Evolutionary conservation across 169 alveolate genomes (phyloP).

Genomic region (Babesia caballi): DNA sequence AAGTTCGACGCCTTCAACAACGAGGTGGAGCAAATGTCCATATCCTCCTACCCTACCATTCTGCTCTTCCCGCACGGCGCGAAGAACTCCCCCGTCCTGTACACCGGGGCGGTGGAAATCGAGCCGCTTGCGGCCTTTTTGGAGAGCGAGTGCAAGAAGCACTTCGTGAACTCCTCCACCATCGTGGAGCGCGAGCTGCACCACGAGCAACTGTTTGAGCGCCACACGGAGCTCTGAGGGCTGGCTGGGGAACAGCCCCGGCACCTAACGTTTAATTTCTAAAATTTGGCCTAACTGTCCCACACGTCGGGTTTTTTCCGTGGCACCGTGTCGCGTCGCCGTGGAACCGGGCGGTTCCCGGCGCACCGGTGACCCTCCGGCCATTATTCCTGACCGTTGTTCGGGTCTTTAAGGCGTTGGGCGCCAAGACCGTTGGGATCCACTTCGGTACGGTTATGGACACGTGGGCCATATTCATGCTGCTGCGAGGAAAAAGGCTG

Average conservation of each 20-base stretch:
- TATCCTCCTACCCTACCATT: slow-evolving; percentile 40
- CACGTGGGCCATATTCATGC: too few relatives aligned
- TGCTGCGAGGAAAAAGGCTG: too few relatives aligned
- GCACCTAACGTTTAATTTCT: too few relatives aligned
- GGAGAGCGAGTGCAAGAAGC: slow-evolving; percentile 37
- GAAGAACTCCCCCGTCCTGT: slow-evolving; percentile 42
- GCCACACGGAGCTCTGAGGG: slow-evolving; percentile 49
- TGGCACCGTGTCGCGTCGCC: too few relatives aligned
- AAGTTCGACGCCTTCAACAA: slow-evolving; percentile 64
- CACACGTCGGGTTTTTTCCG: too few relatives aligned
- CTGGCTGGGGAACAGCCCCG: neutral
- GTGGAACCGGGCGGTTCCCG: too few relatives aligned
- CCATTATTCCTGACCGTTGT: too few relatives aligned
- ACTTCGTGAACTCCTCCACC: neutral
- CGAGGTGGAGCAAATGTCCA: slow-evolving; percentile 48
- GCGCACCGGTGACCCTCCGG: too few relatives aligned
- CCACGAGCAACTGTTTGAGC: slow-evolving; percentile 51
- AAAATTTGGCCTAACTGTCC: too few relatives aligned
- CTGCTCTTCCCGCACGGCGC: slow-evolving; percentile 47
- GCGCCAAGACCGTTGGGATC: too few relatives aligned
- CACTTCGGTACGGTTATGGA: too few relatives aligned
- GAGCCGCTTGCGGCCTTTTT: slow-evolving; percentile 36
- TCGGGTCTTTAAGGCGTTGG: too few relatives aligned
- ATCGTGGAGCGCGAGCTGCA: slow-evolving; percentile 14
- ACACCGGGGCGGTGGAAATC: slow-evolving; percentile 6